These are phyloP conservation scores for Apiospora arundinis DNA, from an alignment of 2,329 filamentous ascomycete species.

Conservation along the genomic window DNA sequence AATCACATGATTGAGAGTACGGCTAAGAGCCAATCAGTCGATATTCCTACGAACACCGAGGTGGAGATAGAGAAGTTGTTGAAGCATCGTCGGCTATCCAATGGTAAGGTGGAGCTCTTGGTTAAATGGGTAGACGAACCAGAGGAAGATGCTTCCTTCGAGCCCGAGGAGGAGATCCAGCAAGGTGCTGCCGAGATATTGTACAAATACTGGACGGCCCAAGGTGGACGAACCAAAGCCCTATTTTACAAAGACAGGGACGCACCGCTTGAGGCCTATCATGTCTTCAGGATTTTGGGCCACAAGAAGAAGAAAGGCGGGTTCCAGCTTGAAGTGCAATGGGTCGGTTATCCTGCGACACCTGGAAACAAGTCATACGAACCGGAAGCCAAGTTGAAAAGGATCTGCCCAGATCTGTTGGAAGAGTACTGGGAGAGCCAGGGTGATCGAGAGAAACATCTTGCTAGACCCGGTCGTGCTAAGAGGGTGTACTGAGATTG, in stretches of 20 bases:
- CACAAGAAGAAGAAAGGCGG: conserved; percentile 37
- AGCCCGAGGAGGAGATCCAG: conserved; percentile 43
- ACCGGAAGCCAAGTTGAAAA: conserved; percentile 37
- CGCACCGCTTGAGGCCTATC: conserved; percentile 35
- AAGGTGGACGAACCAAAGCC: conserved; percentile 38
- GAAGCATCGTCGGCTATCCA: conserved; percentile 33
- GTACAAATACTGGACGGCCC: conserved; percentile 42
- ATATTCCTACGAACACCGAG: conserved; percentile 26
- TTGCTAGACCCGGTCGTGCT: conserved; percentile 36
- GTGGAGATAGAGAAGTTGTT: conserved; percentile 36
- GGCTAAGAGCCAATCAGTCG: conserved; percentile 29
- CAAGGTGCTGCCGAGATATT: conserved; percentile 40
- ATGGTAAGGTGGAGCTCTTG: conserved; percentile 37
- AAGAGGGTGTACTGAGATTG: conserved; percentile 32
- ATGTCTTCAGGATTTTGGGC: conserved; percentile 36
- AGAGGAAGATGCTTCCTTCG: conserved; percentile 40
- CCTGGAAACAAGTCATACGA: conserved; percentile 39
- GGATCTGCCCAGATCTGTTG: conserved; percentile 33
- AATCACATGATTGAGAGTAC: conserved; percentile 21
- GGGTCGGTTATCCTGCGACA: conserved; percentile 40
- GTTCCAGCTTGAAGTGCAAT: conserved; percentile 41
- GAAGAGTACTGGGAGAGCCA: conserved; percentile 38
- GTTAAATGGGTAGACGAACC: conserved; percentile 40
- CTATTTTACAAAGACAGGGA: conserved; percentile 37
- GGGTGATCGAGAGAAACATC: conserved; percentile 36